phyloP scores from a whole-genome alignment of 208 protist species.

The Trypanosoma melophagium region DNA sequence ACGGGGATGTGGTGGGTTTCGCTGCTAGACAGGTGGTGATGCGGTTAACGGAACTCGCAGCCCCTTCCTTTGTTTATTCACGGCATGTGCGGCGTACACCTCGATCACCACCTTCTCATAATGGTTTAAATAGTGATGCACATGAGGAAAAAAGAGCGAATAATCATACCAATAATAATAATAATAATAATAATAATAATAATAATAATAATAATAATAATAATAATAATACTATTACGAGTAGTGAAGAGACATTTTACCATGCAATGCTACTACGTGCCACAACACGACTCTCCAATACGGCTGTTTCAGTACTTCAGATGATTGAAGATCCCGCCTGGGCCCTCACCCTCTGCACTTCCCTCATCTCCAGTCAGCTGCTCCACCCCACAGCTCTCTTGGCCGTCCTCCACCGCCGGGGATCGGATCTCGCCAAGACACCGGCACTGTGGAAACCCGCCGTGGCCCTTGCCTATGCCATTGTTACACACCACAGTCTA shows the following conservation, averaged over 20 bases:
- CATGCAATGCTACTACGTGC: slow-evolving; percentile 1
- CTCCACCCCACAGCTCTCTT: background rate
- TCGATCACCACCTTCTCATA: too few relatives aligned
- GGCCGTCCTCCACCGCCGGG: slow-evolving; percentile 5
- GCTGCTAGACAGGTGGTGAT: slow-evolving; percentile 15
- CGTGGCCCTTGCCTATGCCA: slow-evolving; percentile 23
- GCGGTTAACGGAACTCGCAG: slow-evolving; percentile 26
- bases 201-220: too few relatives aligned
- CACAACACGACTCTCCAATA: slow-evolving; percentile 7
- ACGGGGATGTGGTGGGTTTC: background rate
- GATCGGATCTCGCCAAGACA: slow-evolving; percentile 4
- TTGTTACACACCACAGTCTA: slow-evolving; percentile 14
- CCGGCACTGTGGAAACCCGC: slow-evolving; percentile 10
- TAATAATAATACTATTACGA: too few relatives aligned
- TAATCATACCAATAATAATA: too few relatives aligned
- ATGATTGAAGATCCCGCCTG: slow-evolving; percentile 26
- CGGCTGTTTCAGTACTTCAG: slow-evolving; percentile 21
- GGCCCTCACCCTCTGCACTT: background rate
- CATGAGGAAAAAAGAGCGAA: too few relatives aligned
- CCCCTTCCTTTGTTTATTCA: slow-evolving; percentile 18
- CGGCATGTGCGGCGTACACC: background rate
- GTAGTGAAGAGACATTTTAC: background rate
- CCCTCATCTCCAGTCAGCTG: slow-evolving; percentile 16
- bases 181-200: too few relatives aligned
- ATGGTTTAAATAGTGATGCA: too few relatives aligned